Conservation (phyloP, 169 alveolate species). For the Cryptosporidium sp. region DNA sequence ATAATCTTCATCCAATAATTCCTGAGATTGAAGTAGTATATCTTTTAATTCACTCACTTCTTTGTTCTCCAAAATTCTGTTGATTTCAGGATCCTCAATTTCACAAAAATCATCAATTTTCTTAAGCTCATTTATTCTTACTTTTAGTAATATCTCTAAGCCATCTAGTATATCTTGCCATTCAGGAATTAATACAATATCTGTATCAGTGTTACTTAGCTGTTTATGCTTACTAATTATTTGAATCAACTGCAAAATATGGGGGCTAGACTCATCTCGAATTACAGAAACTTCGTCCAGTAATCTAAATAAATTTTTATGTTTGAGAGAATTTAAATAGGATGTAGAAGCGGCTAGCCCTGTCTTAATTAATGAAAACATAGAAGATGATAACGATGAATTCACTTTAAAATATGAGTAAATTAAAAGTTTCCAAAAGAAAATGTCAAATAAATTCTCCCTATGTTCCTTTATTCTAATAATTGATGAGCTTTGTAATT, state of each 20-base stretch:
- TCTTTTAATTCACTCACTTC: constrained; percentile 7
- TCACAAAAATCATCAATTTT: background rate
- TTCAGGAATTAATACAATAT: constrained; percentile 20
- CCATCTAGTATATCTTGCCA: constrained; percentile 52
- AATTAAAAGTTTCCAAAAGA: constrained; percentile 41
- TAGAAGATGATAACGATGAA: constrained; percentile 5
- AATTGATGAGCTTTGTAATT: constrained; percentile 47
- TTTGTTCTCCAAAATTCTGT: constrained; percentile 24
- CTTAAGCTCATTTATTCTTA: background rate
- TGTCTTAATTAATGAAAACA: constrained; percentile 21
- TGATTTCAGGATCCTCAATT: constrained; percentile 17
- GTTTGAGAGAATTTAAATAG: background rate
- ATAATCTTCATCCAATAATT: constrained; percentile 43
- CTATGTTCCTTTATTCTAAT: constrained; percentile 56
- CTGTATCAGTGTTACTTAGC: background rate
- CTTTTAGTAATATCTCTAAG: constrained; percentile 20
- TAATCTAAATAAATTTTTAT: constrained; percentile 1
- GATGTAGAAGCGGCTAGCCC: constrained; percentile 45
- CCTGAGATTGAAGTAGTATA: constrained; percentile 1
- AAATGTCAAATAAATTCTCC: constrained; percentile 34
- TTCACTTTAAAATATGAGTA: constrained; percentile 21
- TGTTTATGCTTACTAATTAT: constrained; percentile 11
- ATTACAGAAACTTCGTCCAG: background rate
- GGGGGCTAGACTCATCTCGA: background rate
- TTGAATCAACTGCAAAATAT: background rate